Evolutionary conservation across 495 filamentous ascomycete genomes (phyloP), one percentile per base, ranked within the genome.

Genomic region (Chaetomium fimeti): DNA sequence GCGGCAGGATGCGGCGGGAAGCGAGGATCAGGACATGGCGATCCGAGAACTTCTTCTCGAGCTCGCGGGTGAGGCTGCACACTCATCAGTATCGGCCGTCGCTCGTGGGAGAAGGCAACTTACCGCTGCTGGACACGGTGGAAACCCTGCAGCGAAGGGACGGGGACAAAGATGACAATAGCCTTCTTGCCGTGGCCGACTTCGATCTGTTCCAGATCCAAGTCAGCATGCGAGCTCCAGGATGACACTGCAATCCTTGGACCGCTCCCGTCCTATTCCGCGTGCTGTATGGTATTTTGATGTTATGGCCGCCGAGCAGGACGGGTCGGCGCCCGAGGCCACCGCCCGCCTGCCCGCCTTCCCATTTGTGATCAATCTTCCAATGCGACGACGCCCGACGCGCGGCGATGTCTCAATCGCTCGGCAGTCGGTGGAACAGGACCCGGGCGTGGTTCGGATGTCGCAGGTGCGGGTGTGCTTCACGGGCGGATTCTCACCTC

Each of bases 41-140:
- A 87, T 98, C 94, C 70, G 94, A 97, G 91, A 98, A 98, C 85
- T 98, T 98, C 91, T 98, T 98, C 87, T 98, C 94, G 74, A 98
- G 92, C 87, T 98, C 94, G 81, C 94, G 94, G 82, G 94, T 98
- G 71, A 98, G 88, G 76, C 94, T 98, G 59, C 20, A 18, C 0
- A 5, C 2, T 7, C n/a, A 66, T 77, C 57, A 78, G 72, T 36
- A 59, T 47, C 43, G 22, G 18, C 48, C 20, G 9, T 25, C 16
- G 32, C 16, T 28, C 20, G 18, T 12, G 12, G 45, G 28, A 52
- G 32, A 45, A 48, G 55, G 42, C 54, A 63, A 82, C 84, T 75
- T 91, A 98, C 94, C 94, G 92, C 85, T 97, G 94, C 88, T 98
- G 94, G 77, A 96, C 91, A 75, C 92, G 90, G 87, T 97, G 94